These are phyloP conservation scores for Apophysomyces trapeziformis DNA, from an alignment of 371 early-diverging fungal species.

Conservation along the genomic window DNA sequence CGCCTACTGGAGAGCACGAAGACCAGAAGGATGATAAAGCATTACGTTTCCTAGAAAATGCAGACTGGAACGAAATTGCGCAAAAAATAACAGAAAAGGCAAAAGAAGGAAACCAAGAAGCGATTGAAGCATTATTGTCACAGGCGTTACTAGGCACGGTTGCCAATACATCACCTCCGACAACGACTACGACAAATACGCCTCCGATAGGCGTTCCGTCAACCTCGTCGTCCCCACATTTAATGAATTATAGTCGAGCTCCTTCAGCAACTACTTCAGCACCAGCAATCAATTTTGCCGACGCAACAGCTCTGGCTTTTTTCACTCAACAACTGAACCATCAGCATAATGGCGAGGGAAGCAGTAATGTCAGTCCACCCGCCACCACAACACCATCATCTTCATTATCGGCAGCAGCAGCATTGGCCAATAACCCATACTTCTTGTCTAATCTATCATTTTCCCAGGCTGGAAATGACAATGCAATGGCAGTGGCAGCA, in stretches of 20 bases:
- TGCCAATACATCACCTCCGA: not conserved
- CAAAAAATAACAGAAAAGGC: constrained; percentile 52
- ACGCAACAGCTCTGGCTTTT: constrained; percentile 47
- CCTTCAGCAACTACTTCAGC: constrained; percentile 13
- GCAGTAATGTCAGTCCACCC: not conserved
- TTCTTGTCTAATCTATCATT: constrained; percentile 29
- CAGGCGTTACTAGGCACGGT: constrained; percentile 37
- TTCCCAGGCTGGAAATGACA: constrained; percentile 18
- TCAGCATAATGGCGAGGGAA: constrained; percentile 17
- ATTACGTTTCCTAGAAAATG: constrained; percentile 20
- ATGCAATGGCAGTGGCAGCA: constrained; percentile 28
- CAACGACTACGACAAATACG: constrained; percentile 3
- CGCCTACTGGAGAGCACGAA: constrained; percentile 14
- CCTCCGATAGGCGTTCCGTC: not conserved
- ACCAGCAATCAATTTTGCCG: constrained; percentile 38
- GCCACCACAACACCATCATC: constrained; percentile 19
- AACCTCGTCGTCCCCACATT: constrained; percentile 11
- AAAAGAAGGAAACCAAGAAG: constrained; percentile 45
- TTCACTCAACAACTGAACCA: constrained; percentile 47
- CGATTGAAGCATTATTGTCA: constrained; percentile 46
- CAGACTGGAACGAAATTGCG: constrained; percentile 31
- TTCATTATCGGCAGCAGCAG: constrained; percentile 6
- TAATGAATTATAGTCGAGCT: not conserved
- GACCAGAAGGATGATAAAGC: constrained; percentile 3
- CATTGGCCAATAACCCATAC: constrained; percentile 31